Base-by-base conservation (phyloP, 306 rosid species). In the Lathyrus oleraceus region DNA sequence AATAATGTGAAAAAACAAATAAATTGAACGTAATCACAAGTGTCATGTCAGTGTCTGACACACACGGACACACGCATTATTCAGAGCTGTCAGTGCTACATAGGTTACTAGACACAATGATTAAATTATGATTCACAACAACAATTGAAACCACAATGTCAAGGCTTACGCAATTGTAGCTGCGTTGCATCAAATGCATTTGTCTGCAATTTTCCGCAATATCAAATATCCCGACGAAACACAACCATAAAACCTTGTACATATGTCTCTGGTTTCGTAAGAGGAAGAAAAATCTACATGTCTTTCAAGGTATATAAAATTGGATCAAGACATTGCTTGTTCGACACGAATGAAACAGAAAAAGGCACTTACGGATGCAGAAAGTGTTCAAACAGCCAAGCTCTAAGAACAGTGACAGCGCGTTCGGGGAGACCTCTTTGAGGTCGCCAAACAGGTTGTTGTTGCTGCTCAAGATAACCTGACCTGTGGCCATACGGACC, bases 391-490 rank as follows among this genome's bases (percentile, higher is more conserved):
- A 89, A 92, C 27, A 92, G 67, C 98, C 98, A 92, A 12, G 93
- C 92, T 57, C 96, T 73, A 20, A 92, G 96, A 69, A 89, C 89
- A 0, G 85, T 61, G 8, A 92, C 98, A 0, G 98, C 92, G 0
- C 91, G 88, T 48, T 92, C 96, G 4, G 98, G 98, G 44, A 92
- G 91, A 15, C 98, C 98, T 64, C 98, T 71, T 57, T 92, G 98
- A 23, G 95, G 98, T 61, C 96, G 76, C 98, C 98, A 92, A 20
- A 85, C 90, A 17, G 96, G 92, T 70, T 88, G 96, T 62, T 80
- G 91, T 67, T 86, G 95, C 65, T 81, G 86, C 38, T 92, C 92
- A 0, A 82, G 81, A 56, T 83, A 83, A 14, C 87, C 92, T 1
- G 89, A 49, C 61, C 87, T 71, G 42, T 89, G 94, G 68, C 77